phyloP scores from a whole-genome alignment of 352 stramenopile species.

The Phytophthora chlamydospora region DNA sequence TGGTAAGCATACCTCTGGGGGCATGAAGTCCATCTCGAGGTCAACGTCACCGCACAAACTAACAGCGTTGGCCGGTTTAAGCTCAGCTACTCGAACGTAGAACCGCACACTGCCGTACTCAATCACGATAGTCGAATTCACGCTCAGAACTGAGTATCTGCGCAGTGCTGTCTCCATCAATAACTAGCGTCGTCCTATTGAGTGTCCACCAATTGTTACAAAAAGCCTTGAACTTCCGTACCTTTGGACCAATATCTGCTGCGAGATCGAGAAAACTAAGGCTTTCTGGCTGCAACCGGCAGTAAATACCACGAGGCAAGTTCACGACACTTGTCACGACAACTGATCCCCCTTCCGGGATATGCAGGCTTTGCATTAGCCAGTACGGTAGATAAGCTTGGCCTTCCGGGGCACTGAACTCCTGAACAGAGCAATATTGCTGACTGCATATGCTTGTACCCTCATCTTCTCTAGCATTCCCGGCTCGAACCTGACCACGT shows the following conservation, averaged over 20 bases:
- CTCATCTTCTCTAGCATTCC: not conserved
- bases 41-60: conserved; percentile 74
- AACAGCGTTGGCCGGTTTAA: conserved; percentile 52
- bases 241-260: conserved; percentile 66
- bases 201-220: not conserved
- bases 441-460: not conserved
- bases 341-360: conserved; percentile 46
- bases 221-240: conserved; percentile 1
- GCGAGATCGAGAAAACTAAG: conserved; percentile 54
- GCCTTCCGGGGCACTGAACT: conserved; percentile 62
- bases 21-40: conserved; percentile 62
- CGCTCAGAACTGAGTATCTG: conserved; percentile 59
- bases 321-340: conserved; percentile 41
- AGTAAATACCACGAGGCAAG: conserved; percentile 56
- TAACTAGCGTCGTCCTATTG: conserved; percentile 24
- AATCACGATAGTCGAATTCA: conserved; percentile 60
- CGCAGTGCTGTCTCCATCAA: conserved; percentile 66
- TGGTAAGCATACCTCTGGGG: conserved; percentile 31
- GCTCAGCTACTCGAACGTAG: conserved; percentile 55
- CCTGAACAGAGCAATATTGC: conserved; percentile 68
- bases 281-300: conserved; percentile 59
- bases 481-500: conserved; percentile 10
- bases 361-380: conserved; percentile 69
- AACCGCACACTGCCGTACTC: conserved; percentile 51
- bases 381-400: conserved; percentile 69